phyloP scores from a whole-genome alignment of 768 basidiomycete genomes.

The Serpula lacrymans region DNA sequence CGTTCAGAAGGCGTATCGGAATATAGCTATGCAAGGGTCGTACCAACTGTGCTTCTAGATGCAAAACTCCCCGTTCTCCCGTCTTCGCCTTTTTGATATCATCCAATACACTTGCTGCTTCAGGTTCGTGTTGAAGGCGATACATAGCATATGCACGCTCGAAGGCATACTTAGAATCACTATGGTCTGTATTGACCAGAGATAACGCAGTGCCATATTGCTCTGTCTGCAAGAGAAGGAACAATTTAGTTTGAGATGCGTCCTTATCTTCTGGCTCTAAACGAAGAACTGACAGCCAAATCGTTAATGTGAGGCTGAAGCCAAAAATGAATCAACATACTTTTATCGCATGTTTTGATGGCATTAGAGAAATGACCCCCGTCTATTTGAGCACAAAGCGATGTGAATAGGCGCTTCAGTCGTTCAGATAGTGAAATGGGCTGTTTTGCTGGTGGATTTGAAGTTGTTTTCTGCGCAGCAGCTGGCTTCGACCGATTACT shows the following conservation, averaged over 20 bases:
- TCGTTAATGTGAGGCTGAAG: constrained; percentile 15
- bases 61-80: constrained; percentile 61
- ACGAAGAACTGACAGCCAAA: constrained; percentile 54
- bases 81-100: constrained; percentile 40
- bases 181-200: constrained; percentile 38
- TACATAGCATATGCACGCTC: constrained; percentile 85
- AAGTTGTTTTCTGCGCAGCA: constrained; percentile 1
- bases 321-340: constrained; percentile 41
- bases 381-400: constrained; percentile 84
- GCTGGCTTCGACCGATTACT: constrained; percentile 8
- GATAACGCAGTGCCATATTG: constrained; percentile 68
- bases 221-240: constrained; percentile 83
- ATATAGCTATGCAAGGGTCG: constrained; percentile 29
- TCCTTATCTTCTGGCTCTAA: constrained; percentile 66
- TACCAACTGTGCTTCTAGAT: constrained; percentile 88
- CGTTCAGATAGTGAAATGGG: constrained; percentile 19
- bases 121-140: constrained; percentile 71
- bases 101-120: constrained; percentile 55
- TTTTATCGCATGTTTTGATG: constrained; percentile 89
- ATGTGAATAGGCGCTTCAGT: constrained; percentile 65
- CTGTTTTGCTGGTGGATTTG: constrained; percentile 9
- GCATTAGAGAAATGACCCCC: constrained; percentile 85
- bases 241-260: constrained; percentile 81
- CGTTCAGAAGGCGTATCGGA: constrained; percentile 1
- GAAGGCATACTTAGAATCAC: constrained; percentile 43